A percentile compares a stretch with the other conserved stretches of the same genome.
These are phyloP conservation scores for Flaveria trinervia DNA, from an alignment of 129 eudicot genomes.

Conservation along the genomic window DNA sequence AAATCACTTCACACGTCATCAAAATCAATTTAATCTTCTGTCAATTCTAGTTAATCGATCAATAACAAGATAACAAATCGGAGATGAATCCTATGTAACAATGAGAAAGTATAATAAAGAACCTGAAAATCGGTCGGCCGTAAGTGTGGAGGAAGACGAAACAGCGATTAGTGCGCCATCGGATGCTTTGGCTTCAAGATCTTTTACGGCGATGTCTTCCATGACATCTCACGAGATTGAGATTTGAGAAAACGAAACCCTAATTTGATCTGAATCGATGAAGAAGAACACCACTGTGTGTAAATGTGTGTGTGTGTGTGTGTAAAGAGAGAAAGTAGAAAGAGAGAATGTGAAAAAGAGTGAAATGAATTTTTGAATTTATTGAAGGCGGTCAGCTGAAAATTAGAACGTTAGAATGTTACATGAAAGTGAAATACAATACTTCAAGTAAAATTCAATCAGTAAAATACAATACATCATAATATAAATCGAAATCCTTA, in stretches of 20 bases:
- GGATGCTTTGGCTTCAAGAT: not conserved
- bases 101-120: not conserved
- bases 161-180: not conserved
- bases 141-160: conserved; percentile 18
- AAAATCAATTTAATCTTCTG: not conserved
- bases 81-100: not conserved
- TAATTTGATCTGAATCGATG: conserved; percentile 31
- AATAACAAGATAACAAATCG: not conserved
- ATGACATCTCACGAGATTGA: conserved; percentile 1
- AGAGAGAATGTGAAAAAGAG: not conserved
- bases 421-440: too few species aligned
- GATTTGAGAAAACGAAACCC: conserved; percentile 25
- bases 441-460: too few species aligned
- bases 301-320: conserved; percentile 14
- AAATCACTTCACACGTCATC: not conserved
- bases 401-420: conserved; percentile 31
- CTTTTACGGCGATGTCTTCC: not conserved
- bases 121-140: conserved; percentile 19
- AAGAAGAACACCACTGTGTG: conserved; percentile 5
- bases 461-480: too few species aligned
- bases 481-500: too few species aligned
- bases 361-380: conserved; percentile 35
- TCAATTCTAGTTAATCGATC: not conserved
- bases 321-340: not conserved
- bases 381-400: conserved; percentile 34